Conservation (phyloP, 306 rosid species). For the Mimosa pudica region DNA sequence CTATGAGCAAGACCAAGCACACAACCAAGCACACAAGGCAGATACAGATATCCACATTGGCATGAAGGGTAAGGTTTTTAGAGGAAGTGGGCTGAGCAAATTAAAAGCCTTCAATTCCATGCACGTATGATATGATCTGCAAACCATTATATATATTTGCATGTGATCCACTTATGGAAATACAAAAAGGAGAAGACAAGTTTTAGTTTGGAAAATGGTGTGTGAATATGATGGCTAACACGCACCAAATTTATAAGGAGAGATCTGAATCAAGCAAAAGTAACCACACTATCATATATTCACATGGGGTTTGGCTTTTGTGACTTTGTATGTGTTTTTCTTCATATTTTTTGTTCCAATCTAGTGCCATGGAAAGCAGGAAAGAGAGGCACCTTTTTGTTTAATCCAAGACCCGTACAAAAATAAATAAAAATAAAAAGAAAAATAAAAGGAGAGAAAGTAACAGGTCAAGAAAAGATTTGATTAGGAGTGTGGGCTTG, state of each 20-base stretch:
- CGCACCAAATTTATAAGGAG: background rate
- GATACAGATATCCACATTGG: no score
- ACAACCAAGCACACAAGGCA: background rate
- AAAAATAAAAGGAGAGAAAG: constrained; percentile 32
- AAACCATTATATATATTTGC: background rate
- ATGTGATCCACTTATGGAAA: background rate
- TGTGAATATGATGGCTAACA: background rate
- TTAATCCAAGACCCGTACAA: constrained; percentile 39
- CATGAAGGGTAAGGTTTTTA: no score
- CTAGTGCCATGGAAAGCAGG: constrained; percentile 38
- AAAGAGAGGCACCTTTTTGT: constrained; percentile 52
- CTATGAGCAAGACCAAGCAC: background rate
- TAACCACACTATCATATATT: background rate
- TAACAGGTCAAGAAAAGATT: constrained; percentile 28
- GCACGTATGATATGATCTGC: background rate
- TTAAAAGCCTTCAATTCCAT: constrained; percentile 22
- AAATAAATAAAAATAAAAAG: constrained; percentile 16
- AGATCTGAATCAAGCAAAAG: background rate
- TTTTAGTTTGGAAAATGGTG: background rate
- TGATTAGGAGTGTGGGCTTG: constrained; percentile 50
- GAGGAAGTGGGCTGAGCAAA: background rate
- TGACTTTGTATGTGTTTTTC: background rate
- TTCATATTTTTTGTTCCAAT: constrained; percentile 33
- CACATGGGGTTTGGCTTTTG: constrained; percentile 37
- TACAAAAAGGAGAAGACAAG: background rate